Conservation (phyloP, 2,329 filamentous ascomycete species). For the Cryoendolithus antarcticus region DNA sequence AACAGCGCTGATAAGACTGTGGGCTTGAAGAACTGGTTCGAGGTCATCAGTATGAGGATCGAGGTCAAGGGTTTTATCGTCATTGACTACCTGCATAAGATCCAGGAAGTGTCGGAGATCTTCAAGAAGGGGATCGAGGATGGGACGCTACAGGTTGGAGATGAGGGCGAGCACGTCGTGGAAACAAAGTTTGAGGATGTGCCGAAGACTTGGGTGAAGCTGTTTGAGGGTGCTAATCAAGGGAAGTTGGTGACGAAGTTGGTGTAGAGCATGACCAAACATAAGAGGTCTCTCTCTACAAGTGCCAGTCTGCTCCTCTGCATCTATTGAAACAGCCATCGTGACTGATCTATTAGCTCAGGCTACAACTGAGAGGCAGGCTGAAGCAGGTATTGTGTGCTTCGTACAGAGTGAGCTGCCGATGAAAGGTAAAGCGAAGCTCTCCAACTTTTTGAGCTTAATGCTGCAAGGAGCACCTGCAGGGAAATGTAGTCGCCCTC, state of each 20-base stretch:
- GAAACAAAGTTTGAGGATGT: slow-evolving; percentile 36
- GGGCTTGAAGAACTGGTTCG: slow-evolving; percentile 26
- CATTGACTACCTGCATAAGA: slow-evolving; percentile 17
- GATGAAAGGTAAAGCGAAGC: too few relatives aligned
- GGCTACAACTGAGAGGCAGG: too few relatives aligned
- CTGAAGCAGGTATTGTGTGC: too few relatives aligned
- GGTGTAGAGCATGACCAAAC: too few relatives aligned
- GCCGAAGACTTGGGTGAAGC: slow-evolving; percentile 36
- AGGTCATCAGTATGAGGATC: slow-evolving; percentile 22
- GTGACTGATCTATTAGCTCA: too few relatives aligned
- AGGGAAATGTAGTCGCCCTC: too few relatives aligned
- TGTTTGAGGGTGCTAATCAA: slow-evolving; percentile 36
- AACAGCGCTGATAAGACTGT: slow-evolving; percentile 27
- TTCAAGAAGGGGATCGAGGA: slow-evolving; percentile 26
- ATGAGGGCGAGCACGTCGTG: slow-evolving; percentile 35
- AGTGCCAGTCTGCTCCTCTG: too few relatives aligned
- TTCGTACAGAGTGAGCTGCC: too few relatives aligned
- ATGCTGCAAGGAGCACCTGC: too few relatives aligned
- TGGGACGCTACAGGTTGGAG: slow-evolving; percentile 35
- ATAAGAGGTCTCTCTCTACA: too few relatives aligned
- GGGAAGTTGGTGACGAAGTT: slow-evolving; percentile 35
- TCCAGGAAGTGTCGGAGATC: slow-evolving; percentile 11
- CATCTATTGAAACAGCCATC: too few relatives aligned
- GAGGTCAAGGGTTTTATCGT: slow-evolving; percentile 24
- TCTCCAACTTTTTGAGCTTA: too few relatives aligned